Conservation (phyloP, 345 rosid species). For the Cardamine occulta region DNA sequence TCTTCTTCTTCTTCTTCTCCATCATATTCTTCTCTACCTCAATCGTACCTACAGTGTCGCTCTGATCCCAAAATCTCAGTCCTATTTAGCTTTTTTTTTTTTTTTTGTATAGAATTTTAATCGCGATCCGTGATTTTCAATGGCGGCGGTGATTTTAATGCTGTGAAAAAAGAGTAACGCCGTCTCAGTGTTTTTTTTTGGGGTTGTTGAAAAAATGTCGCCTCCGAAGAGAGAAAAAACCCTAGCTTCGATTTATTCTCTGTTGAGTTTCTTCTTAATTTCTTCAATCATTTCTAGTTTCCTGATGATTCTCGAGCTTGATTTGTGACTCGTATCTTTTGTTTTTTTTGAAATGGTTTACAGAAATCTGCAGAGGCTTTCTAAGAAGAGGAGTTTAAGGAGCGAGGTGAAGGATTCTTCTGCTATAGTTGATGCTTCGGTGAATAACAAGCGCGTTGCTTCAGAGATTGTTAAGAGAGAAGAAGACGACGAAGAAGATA, state of each 20-base stretch:
- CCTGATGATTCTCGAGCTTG: not conserved
- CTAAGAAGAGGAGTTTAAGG: conserved; percentile 50
- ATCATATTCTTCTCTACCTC: conserved; percentile 24
- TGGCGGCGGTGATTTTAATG: conserved; percentile 31
- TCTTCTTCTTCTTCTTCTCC: no score
- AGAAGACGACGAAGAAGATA: conserved; percentile 16
- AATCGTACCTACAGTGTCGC: conserved; percentile 22
- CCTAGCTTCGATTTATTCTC: conserved; percentile 36
- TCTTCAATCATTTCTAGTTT: not conserved
- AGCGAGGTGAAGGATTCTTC: conserved; percentile 45
- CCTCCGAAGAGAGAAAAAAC: conserved; percentile 25
- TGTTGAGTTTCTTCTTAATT: conserved; percentile 1
- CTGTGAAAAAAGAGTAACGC: not conserved
- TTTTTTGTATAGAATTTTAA: not conserved
- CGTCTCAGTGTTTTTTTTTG: conserved; percentile 6
- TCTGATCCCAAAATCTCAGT: conserved; percentile 21
- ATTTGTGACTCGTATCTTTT: not conserved
- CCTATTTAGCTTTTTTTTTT: not conserved
- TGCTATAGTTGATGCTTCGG: conserved; percentile 54
- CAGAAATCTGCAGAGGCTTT: conserved; percentile 20
- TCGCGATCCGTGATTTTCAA: conserved; percentile 4
- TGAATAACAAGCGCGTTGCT: conserved; percentile 40
- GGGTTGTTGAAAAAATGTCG: conserved; percentile 5
- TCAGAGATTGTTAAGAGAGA: not conserved
- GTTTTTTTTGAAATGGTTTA: not conserved